Conservation (phyloP, 768 basidiomycete genomes). For the Russula foetens region DNA sequence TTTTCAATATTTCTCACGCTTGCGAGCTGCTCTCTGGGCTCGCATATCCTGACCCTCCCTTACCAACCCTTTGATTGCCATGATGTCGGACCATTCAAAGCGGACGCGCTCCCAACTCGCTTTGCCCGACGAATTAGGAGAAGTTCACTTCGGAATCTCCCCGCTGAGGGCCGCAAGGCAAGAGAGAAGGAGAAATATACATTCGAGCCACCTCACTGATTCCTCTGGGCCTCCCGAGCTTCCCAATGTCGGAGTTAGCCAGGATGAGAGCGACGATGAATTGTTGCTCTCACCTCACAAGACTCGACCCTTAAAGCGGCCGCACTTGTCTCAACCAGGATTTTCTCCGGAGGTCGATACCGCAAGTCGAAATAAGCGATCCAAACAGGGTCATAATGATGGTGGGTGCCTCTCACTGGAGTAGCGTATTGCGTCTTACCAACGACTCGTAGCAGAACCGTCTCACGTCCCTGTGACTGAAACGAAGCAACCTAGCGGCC, state of each 20-base stretch:
- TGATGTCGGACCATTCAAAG: conserved; percentile 14
- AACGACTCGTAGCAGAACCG: background rate
- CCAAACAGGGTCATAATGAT: conserved; percentile 3
- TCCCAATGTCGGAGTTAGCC: background rate
- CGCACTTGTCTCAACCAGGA: background rate
- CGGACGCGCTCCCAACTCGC: conserved; percentile 19
- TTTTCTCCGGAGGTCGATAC: background rate
- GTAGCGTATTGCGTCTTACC: background rate
- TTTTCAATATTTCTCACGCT: background rate
- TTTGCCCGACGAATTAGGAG: conserved; percentile 3
- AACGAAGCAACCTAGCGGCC: conserved; percentile 6
- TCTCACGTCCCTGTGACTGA: background rate
- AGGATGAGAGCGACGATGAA: conserved; percentile 3
- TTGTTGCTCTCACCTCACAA: conserved; percentile 4
- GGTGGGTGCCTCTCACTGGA: background rate
- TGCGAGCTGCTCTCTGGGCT: background rate
- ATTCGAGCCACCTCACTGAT: background rate
- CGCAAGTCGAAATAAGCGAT: conserved; percentile 4
- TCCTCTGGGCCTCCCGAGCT: background rate
- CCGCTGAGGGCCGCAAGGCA: conserved; percentile 15
- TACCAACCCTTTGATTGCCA: background rate
- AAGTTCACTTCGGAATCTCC: conserved; percentile 12
- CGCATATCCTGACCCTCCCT: background rate
- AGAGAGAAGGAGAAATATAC: conserved; percentile 5
- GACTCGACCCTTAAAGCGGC: conserved; percentile 3